These are phyloP conservation scores for Bombardia bombarda DNA, from an alignment of 495 filamentous ascomycete species.

Conservation along the genomic window DNA sequence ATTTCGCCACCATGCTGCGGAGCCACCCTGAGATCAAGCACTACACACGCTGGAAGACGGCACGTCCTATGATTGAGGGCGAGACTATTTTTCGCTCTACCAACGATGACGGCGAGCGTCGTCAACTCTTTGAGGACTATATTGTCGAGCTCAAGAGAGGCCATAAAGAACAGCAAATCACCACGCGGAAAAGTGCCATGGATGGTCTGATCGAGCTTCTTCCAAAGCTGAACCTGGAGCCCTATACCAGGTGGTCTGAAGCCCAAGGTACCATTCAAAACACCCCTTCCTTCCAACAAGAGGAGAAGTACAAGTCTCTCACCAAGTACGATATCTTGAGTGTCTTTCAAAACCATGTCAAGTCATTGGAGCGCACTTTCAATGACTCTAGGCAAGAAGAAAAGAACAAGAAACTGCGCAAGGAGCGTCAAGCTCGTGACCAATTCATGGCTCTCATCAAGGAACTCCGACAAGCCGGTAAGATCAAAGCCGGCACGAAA, in stretches of 20 bases:
- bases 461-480: conserved; percentile 65
- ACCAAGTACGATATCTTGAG: conserved; percentile 85
- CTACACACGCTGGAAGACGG: conserved; percentile 96
- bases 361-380: conserved; percentile 77
- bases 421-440: conserved; percentile 81
- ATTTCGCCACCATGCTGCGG: conserved; percentile 93
- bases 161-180: conserved; percentile 64
- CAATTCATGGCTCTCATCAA: conserved; percentile 64
- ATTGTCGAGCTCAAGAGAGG: conserved; percentile 72
- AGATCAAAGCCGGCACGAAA: conserved; percentile 83
- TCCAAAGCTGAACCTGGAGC: conserved; percentile 78
- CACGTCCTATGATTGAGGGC: conserved; percentile 86
- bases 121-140: conserved; percentile 92
- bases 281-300: conserved; percentile 70
- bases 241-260: conserved; percentile 92
- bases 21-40: conserved; percentile 97
- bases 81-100: conserved; percentile 93
- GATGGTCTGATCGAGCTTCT: conserved; percentile 74
- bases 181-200: conserved; percentile 71
- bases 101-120: conserved; percentile 79
- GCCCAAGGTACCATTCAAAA: conserved; percentile 74
- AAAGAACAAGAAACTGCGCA: conserved; percentile 68
- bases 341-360: conserved; percentile 92
- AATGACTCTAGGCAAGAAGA: conserved; percentile 84
- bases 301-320: conserved; percentile 82